A percentile compares a stretch with the other conserved stretches of the same genome.
These are phyloP conservation scores for Epichloe aotearoae DNA, from an alignment of 2,329 filamentous ascomycete species.

Conservation along the genomic window DNA sequence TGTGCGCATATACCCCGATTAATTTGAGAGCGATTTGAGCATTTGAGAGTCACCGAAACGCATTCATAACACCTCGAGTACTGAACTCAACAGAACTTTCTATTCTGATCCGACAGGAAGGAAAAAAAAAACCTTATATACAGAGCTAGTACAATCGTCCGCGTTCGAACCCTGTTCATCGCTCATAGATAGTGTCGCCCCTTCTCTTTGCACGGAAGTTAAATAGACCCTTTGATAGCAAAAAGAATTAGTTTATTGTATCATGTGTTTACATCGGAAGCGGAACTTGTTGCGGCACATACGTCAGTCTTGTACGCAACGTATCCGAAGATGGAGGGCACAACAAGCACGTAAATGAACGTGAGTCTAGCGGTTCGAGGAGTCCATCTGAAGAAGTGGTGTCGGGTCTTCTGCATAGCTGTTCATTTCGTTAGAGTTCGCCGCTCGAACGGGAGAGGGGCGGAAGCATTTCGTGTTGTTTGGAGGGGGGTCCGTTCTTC, in stretches of 20 bases:
- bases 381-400: constrained; percentile 95
- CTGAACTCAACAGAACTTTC: constrained; percentile 7
- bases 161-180: constrained; percentile 30
- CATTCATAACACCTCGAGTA: neutral
- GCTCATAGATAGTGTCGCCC: constrained; percentile 75
- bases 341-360: constrained; percentile 59
- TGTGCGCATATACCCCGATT: constrained; percentile 15
- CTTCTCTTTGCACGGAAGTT: constrained; percentile 76
- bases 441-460: neutral
- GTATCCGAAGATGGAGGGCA: constrained; percentile 59
- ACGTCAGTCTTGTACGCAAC: constrained; percentile 76
- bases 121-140: constrained; percentile 25
- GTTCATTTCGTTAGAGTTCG: constrained; percentile 14
- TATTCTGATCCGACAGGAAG: constrained; percentile 13
- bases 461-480: neutral
- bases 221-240: constrained; percentile 58
- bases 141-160: constrained; percentile 13
- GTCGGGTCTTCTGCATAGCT: constrained; percentile 76
- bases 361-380: constrained; percentile 67
- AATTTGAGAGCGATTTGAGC: neutral
- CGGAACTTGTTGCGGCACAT: constrained; percentile 29
- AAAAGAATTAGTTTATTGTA: constrained; percentile 11
- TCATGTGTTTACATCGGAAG: neutral
- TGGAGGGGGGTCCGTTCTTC: constrained; percentile 1
- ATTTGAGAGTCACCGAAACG: neutral